Base-by-base conservation (phyloP, 73 alveolate genomes). In the Breviolum minutum region DNA sequence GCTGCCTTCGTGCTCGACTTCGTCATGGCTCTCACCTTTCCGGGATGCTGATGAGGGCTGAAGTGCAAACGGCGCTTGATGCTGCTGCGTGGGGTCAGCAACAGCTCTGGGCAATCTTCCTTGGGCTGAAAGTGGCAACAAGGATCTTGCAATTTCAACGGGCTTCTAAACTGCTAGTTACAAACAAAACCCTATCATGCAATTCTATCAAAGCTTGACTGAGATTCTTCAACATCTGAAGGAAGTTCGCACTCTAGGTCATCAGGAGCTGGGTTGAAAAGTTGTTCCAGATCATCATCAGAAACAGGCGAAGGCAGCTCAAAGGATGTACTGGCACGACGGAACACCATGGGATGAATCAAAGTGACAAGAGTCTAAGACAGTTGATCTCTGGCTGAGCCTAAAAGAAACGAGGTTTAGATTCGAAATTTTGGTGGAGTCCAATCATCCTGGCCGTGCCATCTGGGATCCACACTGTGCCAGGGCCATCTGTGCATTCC, bases 211-310 rank as follows among this genome's bases (percentile, higher is more conserved):
- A 32, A 80, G 88, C 7, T 2, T 2, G 24, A 2, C 6, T 17
- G 24, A 68, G 77, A 22, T 68, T 68, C 77, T 30, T 60, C 91
- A 11, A 82, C 91, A 82, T 82, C 91, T 9, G 91, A 82, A 20
- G 91, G 91, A 2, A 82, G 74, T 60, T 48, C 74, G 61, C 61
- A 29, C 8, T 77, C 87, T 77, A 11, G 29, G 8, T n/a, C 87
- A 27, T 9, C 19, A 40, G 3, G 54, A 40, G 54, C 54, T 22
- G 27, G 32, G 2, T 26, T 32, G 11, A 27, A 9, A 2, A 77
- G 64, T 63, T 82, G 64, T 0, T 20, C 22, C 48, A 68, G 24
- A 4, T 82, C 91, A 60, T 7, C 73, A 19, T 82, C 91, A 0
- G 91, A 82, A 6, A 20, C 91, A 4, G 91, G 54, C 0, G 91